These are phyloP conservation scores for Calonectria henricotiae DNA, from an alignment of 2,329 filamentous ascomycete genomes.

Conservation along the genomic window DNA sequence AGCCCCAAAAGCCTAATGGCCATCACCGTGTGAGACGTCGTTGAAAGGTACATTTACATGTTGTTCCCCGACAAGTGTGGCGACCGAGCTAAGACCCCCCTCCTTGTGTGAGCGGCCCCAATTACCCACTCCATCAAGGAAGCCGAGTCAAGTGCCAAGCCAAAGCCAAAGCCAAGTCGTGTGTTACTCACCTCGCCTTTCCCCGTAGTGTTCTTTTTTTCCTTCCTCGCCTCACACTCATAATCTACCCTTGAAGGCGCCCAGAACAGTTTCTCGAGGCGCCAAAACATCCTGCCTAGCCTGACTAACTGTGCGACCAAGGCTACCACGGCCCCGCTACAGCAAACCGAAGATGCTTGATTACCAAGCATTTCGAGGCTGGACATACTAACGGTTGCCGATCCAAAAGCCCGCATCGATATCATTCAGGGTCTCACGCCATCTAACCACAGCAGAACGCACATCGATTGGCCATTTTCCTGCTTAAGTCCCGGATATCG, in stretches of 20 bases:
- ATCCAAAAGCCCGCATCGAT: conserved; percentile 39
- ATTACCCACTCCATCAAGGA: conserved; percentile 17
- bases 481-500: conserved; percentile 35
- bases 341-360: conserved; percentile 38
- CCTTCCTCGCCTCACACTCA: neutral
- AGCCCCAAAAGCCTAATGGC: neutral
- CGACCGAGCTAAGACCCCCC: conserved; percentile 1
- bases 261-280: neutral
- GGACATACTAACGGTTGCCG: conserved; percentile 38
- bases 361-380: conserved; percentile 44
- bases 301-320: neutral
- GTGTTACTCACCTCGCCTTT: conserved; percentile 2
- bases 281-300: neutral
- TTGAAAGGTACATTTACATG: conserved; percentile 1
- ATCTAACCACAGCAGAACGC: conserved; percentile 37
- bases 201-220: neutral
- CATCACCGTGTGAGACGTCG: neutral
- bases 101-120: neutral
- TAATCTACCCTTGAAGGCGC: neutral
- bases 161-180: neutral
- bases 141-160: conserved; percentile 17
- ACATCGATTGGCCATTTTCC: conserved; percentile 38
- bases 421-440: conserved; percentile 26
- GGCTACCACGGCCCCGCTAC: neutral
- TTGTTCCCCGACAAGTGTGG: neutral